Conservation (phyloP, 2,329 filamentous ascomycete species). For the Ophiostoma sp. region DNA sequence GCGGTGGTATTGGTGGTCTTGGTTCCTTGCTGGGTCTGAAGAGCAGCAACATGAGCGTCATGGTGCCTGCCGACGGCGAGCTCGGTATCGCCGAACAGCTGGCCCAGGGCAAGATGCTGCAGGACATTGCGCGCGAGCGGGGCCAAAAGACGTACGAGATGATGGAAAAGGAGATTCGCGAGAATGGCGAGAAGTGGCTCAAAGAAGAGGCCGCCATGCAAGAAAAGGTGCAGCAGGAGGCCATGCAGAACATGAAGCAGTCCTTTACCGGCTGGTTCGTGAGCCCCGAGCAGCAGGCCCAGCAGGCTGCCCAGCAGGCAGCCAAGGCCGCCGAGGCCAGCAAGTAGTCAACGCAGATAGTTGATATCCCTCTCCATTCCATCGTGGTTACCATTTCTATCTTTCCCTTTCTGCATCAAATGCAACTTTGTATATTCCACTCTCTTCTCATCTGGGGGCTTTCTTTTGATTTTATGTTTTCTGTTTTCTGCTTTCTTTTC, state of each 20-base stretch:
- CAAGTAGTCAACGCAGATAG: neutral
- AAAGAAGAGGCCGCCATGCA: slow-evolving; percentile 87
- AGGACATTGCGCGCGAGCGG: slow-evolving; percentile 88
- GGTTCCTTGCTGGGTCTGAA: slow-evolving; percentile 77
- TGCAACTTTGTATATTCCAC: slow-evolving; percentile 20
- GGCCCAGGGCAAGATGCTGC: slow-evolving; percentile 93
- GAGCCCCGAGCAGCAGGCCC: neutral
- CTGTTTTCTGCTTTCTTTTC: neutral
- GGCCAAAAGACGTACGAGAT: slow-evolving; percentile 87
- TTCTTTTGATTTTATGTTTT: slow-evolving; percentile 5
- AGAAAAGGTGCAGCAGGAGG: slow-evolving; percentile 86
- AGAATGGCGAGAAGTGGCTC: slow-evolving; percentile 93
- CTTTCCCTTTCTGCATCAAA: neutral
- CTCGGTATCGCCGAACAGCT: slow-evolving; percentile 72
- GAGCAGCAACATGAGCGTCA: slow-evolving; percentile 62
- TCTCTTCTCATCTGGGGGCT: slow-evolving; percentile 24
- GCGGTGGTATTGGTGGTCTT: slow-evolving; percentile 64
- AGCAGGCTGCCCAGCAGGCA: neutral
- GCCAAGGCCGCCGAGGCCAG: neutral
- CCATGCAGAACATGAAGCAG: slow-evolving; percentile 88
- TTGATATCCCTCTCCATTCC: neutral
- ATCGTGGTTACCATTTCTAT: neutral
- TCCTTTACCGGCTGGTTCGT: slow-evolving; percentile 64
- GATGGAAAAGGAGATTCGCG: slow-evolving; percentile 85
- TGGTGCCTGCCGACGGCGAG: slow-evolving; percentile 64